Evolutionary conservation across 768 basidiomycete genomes (phyloP), one percentile per base, ranked within the genome.

Genomic region (Suillus discolor): DNA sequence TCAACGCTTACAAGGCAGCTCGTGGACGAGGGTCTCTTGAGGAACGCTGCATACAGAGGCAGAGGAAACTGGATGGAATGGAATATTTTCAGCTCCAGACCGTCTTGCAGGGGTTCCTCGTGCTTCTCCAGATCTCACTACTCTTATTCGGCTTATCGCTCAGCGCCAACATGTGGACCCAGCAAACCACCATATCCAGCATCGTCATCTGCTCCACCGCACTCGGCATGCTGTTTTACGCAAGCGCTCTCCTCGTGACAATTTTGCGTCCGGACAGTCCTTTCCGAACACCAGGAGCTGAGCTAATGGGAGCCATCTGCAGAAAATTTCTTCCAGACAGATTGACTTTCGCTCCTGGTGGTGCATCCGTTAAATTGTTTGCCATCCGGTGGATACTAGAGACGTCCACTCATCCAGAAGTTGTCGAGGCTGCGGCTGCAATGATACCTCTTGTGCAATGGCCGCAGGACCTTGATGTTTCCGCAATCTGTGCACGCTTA

Each of bases 331-430:
- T 53, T 4, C 15, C 51, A 2, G 25, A 3, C 15, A 53, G 7
- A 18, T 53, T 15, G 25, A 53, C 51, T 53, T 53, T 53, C 4
- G 28, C 61, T 23, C 62, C 68, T 18, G 13, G 54, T 20, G 16
- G 16, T 9, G 49, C 16, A 38, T 64, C 36, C 36, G 60, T 28
- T 15, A 63, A 65, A 47, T 44, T 51, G 3, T 54, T 57, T 4
- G 44, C 44, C 2, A 62, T 72, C 4, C 38, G 47, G 44, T 72
- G 71, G 71, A 34, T 72, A 7, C 62, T 72, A 8, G 67, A 69
- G 47, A 72, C 62, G 3, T 71, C 72, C 5, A 71, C 62, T 8
- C 62, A 73, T 66, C 67, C 62, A 3, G 67, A 61, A 45, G 41
- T 36, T 5, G 20, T n/a, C 1, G 54, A 57, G 54, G 34, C 34